A percentile compares a stretch with the other conserved stretches of the same genome.
Evolutionary conservation across 1,284 basidiomycete genomes (phyloP).

Genomic region (Omphalotus olearius): DNA sequence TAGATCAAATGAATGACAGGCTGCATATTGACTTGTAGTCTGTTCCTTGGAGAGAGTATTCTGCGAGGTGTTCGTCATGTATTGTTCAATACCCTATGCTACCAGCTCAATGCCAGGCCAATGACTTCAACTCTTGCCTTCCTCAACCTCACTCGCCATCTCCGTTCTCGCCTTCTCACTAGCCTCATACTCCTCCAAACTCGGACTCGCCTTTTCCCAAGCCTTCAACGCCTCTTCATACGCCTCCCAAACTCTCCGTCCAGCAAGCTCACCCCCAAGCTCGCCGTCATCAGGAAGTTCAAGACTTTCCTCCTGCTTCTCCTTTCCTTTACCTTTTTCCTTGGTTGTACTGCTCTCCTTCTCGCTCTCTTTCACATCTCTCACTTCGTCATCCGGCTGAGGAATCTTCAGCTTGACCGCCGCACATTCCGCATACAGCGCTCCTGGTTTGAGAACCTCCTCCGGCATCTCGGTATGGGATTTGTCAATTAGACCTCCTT

Average conservation of each 20-base stretch:
- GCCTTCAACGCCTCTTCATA: conserved; percentile 59
- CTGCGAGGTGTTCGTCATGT: no score
- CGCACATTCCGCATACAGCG: conserved; percentile 71
- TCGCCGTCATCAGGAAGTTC: conserved; percentile 57
- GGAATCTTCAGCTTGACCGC: conserved; percentile 49
- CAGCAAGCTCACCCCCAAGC: conserved; percentile 61
- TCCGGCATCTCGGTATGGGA: conserved; percentile 28
- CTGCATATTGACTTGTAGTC: no score
- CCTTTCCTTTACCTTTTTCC: conserved; percentile 10
- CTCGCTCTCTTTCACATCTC: background rate
- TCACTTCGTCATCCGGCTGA: background rate
- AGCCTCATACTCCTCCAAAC: conserved; percentile 14
- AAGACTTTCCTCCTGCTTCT: conserved; percentile 21
- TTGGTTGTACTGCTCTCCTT: conserved; percentile 10
- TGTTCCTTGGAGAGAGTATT: no score
- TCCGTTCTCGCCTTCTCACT: conserved; percentile 8
- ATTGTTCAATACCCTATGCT: no score
- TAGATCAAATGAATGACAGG: no score
- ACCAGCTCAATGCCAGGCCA: no score
- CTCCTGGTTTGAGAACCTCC: conserved; percentile 69
- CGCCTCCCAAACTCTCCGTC: conserved; percentile 69
- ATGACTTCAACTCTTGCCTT: background rate
- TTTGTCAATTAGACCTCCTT: conserved; percentile 13
- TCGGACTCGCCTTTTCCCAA: conserved; percentile 48
- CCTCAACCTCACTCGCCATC: background rate